Evolutionary conservation across 306 rosid genomes (phyloP).

Genomic region (Trifolium repens): DNA sequence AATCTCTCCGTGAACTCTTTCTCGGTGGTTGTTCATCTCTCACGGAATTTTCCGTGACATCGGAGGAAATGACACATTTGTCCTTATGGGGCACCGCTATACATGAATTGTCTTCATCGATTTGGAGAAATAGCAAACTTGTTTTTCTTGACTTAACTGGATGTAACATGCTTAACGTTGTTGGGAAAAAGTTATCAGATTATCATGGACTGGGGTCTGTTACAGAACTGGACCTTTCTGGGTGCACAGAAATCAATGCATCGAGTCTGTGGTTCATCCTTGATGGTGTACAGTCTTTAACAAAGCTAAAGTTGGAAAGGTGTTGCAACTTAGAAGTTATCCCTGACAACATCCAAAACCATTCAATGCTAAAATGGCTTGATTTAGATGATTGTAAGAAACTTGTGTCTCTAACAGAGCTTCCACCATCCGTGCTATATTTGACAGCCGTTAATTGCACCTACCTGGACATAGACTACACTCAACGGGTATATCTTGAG

Average conservation of each 20-base stretch:
- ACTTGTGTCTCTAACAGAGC: background rate
- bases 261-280: background rate
- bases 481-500: background rate
- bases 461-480: background rate
- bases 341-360: background rate
- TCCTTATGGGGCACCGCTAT: background rate
- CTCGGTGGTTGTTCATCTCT: background rate
- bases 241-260: background rate
- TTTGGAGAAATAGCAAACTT: background rate
- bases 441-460: slow-evolving; percentile 3
- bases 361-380: background rate
- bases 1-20: background rate
- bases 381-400: background rate
- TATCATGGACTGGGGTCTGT: background rate
- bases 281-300: background rate
- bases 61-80: background rate
- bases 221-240: background rate
- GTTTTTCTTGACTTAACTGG: background rate
- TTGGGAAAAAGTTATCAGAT: background rate
- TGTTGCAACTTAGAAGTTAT: background rate
- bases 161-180: background rate
- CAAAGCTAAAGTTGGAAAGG: background rate
- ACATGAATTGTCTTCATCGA: background rate
- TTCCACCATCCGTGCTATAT: background rate
- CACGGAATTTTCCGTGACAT: background rate